Conservation (phyloP, 805 yeast genomes). For the Suhomyces faveliae region DNA sequence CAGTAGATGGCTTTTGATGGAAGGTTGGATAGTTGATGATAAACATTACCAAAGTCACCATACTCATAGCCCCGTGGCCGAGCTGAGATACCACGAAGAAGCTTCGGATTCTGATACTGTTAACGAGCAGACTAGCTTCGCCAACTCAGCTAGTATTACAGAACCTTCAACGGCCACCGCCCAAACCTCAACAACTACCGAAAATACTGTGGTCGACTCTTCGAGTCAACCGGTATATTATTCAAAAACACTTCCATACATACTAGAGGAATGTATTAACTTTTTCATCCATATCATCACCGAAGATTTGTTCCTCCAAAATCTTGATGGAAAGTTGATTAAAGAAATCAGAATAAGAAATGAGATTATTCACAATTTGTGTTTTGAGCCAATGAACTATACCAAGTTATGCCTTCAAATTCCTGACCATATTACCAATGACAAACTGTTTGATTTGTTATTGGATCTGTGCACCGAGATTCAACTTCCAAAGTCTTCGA, state of each 20-base stretch:
- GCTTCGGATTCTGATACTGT: not conserved
- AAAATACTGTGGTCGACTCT: not conserved
- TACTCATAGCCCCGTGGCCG: not conserved
- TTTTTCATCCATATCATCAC: slow-evolving; percentile 65
- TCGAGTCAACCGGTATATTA: slow-evolving; percentile 30
- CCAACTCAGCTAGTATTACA: not conserved
- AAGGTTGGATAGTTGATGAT: slow-evolving; percentile 38
- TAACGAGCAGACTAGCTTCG: not conserved
- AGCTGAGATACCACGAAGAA: not conserved
- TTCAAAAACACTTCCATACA: slow-evolving; percentile 50
- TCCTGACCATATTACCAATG: slow-evolving; percentile 74
- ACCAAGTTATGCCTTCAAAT: slow-evolving; percentile 65
- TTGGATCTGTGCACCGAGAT: slow-evolving; percentile 33
- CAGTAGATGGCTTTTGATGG: slow-evolving; percentile 65
- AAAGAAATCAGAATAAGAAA: slow-evolving; percentile 51
- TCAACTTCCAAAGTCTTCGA: slow-evolving; percentile 32
- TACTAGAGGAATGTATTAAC: slow-evolving; percentile 78
- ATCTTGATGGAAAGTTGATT: slow-evolving; percentile 47
- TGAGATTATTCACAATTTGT: slow-evolving; percentile 81
- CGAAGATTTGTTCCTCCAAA: slow-evolving; percentile 61
- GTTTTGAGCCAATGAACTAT: slow-evolving; percentile 70
- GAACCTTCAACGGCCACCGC: not conserved
- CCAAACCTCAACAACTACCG: not conserved
- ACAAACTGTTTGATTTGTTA: slow-evolving; percentile 66
- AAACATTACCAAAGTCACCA: slow-evolving; percentile 23